These are phyloP conservation scores for Tulasnella sp. DNA, from an alignment of 768 basidiomycete genomes.

Conservation along the genomic window DNA sequence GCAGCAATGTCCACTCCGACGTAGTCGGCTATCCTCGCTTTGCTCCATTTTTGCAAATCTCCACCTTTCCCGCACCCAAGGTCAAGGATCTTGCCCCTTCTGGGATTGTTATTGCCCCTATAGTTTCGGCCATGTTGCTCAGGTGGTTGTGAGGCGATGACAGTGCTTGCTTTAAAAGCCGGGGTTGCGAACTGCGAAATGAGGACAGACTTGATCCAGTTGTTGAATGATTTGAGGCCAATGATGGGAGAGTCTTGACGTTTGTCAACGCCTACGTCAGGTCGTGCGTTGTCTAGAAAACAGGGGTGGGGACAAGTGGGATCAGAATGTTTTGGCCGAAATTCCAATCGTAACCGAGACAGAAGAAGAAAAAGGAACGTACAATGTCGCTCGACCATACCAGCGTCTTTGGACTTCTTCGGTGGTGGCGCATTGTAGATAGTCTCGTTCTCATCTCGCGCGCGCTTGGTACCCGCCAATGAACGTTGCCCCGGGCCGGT, in stretches of 20 bases:
- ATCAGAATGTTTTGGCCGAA: constrained; percentile 8
- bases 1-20: constrained; percentile 85
- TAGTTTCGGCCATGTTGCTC: neutral
- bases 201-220: constrained; percentile 98
- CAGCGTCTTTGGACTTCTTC: constrained; percentile 63
- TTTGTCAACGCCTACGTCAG: constrained; percentile 81
- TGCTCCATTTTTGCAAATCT: constrained; percentile 92
- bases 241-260: constrained; percentile 90
- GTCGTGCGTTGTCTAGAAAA: constrained; percentile 80
- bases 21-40: constrained; percentile 74
- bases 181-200: constrained; percentile 86
- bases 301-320: constrained; percentile 16
- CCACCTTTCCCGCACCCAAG: constrained; percentile 99
- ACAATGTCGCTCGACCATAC: constrained; percentile 75
- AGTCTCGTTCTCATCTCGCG: constrained; percentile 33
- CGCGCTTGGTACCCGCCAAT: constrained; percentile 36
- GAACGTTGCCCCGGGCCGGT: constrained; percentile 5
- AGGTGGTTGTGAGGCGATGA: constrained; percentile 30
- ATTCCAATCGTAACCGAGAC: neutral
- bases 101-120: neutral
- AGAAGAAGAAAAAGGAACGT: constrained; percentile 35
- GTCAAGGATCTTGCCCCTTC: constrained; percentile 77
- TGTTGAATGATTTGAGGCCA: constrained; percentile 96
- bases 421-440: constrained; percentile 39
- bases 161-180: constrained; percentile 46